phyloP scores from a whole-genome alignment of 2,329 filamentous ascomycete species.

The Fusarium sublunatum region DNA sequence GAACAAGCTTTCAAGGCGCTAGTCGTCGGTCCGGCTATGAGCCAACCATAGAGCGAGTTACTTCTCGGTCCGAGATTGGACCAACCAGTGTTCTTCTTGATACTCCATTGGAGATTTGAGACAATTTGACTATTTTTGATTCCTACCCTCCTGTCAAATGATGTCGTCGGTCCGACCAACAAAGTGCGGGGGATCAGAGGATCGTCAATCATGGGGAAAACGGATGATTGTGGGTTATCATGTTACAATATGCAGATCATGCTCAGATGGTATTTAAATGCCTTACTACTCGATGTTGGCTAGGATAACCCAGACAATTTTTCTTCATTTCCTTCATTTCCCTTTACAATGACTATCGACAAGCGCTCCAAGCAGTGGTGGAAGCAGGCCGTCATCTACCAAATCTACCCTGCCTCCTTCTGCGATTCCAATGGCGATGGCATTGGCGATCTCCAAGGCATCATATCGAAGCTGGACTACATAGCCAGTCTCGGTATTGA shows the following conservation, averaged over 20 bases:
- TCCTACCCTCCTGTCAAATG: too few relatives aligned
- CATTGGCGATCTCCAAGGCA: constrained; percentile 64
- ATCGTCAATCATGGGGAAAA: constrained; percentile 8
- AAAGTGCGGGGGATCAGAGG: background rate
- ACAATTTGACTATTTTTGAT: background rate
- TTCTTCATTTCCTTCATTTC: accelerated
- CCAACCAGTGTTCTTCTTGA: constrained; percentile 9
- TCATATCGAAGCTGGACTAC: constrained; percentile 65
- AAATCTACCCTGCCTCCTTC: constrained; percentile 68
- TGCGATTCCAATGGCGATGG: constrained; percentile 66
- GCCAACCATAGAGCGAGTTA: background rate
- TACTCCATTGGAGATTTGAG: background rate
- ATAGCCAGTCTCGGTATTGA: constrained; percentile 36
- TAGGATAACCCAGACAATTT: background rate
- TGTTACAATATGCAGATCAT: background rate
- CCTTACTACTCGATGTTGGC: background rate
- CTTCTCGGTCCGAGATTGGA: constrained; percentile 31
- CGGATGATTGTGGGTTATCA: background rate
- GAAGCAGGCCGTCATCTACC: constrained; percentile 66
- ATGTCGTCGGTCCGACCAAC: constrained; percentile 29
- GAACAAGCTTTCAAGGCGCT: background rate
- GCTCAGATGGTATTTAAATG: constrained; percentile 6
- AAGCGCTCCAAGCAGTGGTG: constrained; percentile 57
- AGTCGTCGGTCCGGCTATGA: constrained; percentile 32
- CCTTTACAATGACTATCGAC: constrained; percentile 37